Evolutionary conservation across 2,329 filamentous ascomycete genomes (phyloP), one percentile per base, ranked within the genome.

Genomic region (Calonectria leucothoes): DNA sequence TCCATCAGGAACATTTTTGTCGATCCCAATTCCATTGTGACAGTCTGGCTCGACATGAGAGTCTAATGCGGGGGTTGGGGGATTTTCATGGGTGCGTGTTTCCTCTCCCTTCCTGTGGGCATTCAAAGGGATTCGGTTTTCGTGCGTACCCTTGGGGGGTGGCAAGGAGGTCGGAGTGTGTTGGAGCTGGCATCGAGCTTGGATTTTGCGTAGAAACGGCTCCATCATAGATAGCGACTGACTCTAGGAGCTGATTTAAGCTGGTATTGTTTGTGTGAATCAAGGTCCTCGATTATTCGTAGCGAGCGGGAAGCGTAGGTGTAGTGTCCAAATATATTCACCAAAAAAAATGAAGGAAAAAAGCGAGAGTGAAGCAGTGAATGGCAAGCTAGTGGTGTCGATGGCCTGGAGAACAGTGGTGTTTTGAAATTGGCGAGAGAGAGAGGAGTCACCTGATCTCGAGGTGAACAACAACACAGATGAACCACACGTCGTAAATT

Each of bases 1-100:
- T 5, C 82, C 78, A 61, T 83, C 78, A 6, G 81, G 81, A 10
- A 59, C 48, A 2, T 7, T 33, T 15, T 33, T 25, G 6, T 48
- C 42, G 10, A 27, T 12, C 11, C 11, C 42, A 17, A 35, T 17
- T 20, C 17, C 6, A 37, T 12, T 8, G 1, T 29, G 29, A 3
- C 15, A 39, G 14, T 31, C 23, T 10, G 27, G 37, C 14, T 49
- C 48, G 12, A 23, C 55, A 20, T 20, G 35, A 10, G 48, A 29
- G 23, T 35, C 35, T 6, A 12, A 48, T 6, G 37, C 10, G 29
- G 37, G 15, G 1, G 59, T 23, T 8, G 66, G 4, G 6, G 6
- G 52, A 11, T 31, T 35, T 45, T 35, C 7, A 12, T 37, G 2
- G 33, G n/a, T 35, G 14, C 12, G 4, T 31, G 6, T 6, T 10